Evolutionary conservation across 1,284 basidiomycete species (phyloP), one percentile per base, ranked within the genome.

Genomic region (Ustilago nuda): DNA sequence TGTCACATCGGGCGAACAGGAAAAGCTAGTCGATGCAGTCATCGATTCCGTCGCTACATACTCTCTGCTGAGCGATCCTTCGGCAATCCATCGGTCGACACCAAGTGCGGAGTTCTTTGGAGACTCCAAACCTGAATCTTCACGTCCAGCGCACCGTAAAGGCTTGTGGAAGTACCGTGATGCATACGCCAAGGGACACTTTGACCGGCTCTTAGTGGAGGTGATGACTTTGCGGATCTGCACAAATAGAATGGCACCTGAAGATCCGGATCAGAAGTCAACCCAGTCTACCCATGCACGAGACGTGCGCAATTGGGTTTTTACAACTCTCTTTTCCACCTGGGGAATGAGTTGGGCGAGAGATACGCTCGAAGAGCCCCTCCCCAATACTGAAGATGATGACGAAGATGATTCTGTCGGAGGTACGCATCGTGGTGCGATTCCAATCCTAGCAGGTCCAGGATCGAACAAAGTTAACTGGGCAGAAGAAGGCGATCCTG

Each of bases 331-430:
- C 19, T 83, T 83, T 19, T 61, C 64, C 0, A 72, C 57, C 5
- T 83, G 75, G 75, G 82, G 82, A 1, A 78, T 83, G 79, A 56
- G 56, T 8, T 83, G 82, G 82, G 76, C 80, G 7, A 59, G 82
- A 8, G 72, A 82, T 0, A 71, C 69, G 1, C 35, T 82, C 56
- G 77, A 77, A 17, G 80, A 79, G 46, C 79, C 80, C 7, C 37
- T 64, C 23, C 13, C 45, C 0, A 35, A 48, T 37, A 9, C 32
- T 17, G 52, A 17, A 12, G 53, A 43, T 8, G 62, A 50, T 1
- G 67, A 64, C 4, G 62, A 75, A 0, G 65, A 59, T 1, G 62
- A 63, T 11, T 39, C 37, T 39, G 23, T 27, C 0, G 53, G 45
- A 11, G 52, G 39, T 12, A 41, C 7, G 1, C 35, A 59, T 12